phyloP scores from a whole-genome alignment of 139 green algal species.

The Coelastrella sp. region DNA sequence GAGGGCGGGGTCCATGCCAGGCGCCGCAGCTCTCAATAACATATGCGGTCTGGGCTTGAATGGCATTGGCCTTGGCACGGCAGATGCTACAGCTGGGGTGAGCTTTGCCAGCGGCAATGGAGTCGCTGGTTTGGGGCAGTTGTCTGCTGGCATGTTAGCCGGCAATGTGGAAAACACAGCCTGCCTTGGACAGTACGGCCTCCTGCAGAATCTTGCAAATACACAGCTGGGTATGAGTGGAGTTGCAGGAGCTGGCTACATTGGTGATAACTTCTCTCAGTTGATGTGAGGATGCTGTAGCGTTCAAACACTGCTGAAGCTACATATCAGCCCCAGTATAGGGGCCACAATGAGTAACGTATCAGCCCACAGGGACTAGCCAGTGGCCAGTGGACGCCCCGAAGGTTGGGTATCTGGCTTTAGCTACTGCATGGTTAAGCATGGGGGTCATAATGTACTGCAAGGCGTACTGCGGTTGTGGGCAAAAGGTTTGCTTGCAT shows the following conservation, averaged over 20 bases:
- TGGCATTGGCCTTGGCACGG: background rate
- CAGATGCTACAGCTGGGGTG: conserved; percentile 2
- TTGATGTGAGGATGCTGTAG: background rate
- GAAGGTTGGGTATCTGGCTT: too few species aligned
- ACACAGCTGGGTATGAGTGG: background rate
- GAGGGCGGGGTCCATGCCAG: too few species aligned
- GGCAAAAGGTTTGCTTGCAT: too few species aligned
- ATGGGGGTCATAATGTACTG: too few species aligned
- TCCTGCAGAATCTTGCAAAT: background rate
- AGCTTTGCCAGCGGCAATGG: background rate
- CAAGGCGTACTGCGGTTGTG: too few species aligned
- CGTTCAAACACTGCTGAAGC: background rate
- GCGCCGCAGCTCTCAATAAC: background rate
- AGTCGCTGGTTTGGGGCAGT: background rate
- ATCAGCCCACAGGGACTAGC: too few species aligned
- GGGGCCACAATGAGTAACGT: too few species aligned
- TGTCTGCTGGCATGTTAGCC: background rate
- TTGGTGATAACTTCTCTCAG: background rate
- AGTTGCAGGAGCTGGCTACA: background rate
- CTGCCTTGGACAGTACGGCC: background rate
- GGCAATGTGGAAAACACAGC: background rate
- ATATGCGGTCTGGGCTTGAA: background rate
- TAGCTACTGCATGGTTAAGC: too few species aligned
- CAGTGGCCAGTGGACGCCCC: too few species aligned
- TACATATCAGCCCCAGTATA: too few species aligned